Evolutionary conservation across 495 filamentous ascomycete genomes (phyloP).

Genomic region (Xylaria nigripes): DNA sequence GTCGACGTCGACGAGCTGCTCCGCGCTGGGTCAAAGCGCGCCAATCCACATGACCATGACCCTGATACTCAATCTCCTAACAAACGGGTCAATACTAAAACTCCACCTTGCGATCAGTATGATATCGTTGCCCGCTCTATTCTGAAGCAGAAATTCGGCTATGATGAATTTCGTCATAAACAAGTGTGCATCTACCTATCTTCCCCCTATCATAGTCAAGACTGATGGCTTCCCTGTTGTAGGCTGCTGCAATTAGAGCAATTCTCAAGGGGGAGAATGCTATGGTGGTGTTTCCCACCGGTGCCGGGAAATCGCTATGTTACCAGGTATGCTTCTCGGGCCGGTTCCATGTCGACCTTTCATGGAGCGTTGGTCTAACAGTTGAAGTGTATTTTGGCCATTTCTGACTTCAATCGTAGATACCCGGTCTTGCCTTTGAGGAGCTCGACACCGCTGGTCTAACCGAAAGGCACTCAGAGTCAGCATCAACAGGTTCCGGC

Average conservation of each 20-base stretch:
- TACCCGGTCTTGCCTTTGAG: slow-evolving; percentile 48
- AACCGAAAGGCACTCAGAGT: neutral
- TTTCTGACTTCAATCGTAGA: slow-evolving; percentile 23
- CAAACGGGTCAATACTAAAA: slow-evolving; percentile 2
- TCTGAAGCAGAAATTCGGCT: slow-evolving; percentile 40
- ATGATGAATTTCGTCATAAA: slow-evolving; percentile 41
- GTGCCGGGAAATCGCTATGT: slow-evolving; percentile 50
- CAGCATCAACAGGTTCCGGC: slow-evolving; percentile 24
- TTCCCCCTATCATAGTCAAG: neutral
- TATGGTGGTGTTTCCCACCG: slow-evolving; percentile 51
- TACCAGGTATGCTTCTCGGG: slow-evolving; percentile 30
- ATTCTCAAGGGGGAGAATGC: slow-evolving; percentile 43
- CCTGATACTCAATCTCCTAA: neutral
- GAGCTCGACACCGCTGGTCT: slow-evolving; percentile 30
- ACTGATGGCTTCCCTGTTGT: neutral
- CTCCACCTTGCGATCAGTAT: slow-evolving; percentile 8
- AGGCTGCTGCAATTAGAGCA: slow-evolving; percentile 37
- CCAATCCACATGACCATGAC: slow-evolving; percentile 1
- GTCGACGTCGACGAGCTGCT: slow-evolving; percentile 14
- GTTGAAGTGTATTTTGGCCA: neutral
- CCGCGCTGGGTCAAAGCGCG: slow-evolving; percentile 6
- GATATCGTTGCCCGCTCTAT: slow-evolving; percentile 13
- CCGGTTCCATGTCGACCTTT: too few species aligned
- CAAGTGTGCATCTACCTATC: slow-evolving; percentile 29
- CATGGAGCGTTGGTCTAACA: too few species aligned